Evolutionary conservation across 164 flowering plant genomes (phyloP).

Genomic region (Stephania cephalantha): DNA sequence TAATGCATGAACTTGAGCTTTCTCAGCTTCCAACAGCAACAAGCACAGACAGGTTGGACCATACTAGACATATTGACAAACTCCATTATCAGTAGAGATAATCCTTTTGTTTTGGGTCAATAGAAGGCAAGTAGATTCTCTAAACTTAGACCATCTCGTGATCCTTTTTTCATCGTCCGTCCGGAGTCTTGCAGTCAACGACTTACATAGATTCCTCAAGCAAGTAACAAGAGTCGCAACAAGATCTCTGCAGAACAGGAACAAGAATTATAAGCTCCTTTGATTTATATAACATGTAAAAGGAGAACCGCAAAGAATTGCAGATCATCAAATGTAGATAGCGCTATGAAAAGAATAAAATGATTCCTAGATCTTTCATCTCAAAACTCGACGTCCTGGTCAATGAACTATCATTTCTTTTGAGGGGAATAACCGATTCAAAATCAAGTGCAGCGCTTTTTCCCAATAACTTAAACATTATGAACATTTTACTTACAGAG

Average conservation of each 20-base stretch:
- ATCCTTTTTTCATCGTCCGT: slow-evolving; percentile 36
- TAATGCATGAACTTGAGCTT: neutral
- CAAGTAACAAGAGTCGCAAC: slow-evolving; percentile 30
- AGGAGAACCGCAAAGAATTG: neutral
- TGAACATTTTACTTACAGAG: slow-evolving; percentile 54
- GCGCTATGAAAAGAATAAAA: neutral
- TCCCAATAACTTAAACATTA: neutral
- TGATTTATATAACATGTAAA: neutral
- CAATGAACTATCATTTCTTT: neutral
- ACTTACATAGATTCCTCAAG: slow-evolving; percentile 42
- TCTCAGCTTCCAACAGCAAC: neutral
- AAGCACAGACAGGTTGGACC: neutral
- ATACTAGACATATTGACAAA: slow-evolving; percentile 48
- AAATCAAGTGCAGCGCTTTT: neutral
- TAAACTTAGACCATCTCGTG: slow-evolving; percentile 47
- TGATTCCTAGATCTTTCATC: too few relatives aligned
- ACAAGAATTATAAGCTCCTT: neutral
- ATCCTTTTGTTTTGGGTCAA: slow-evolving; percentile 41
- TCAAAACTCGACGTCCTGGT: too few relatives aligned
- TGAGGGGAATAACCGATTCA: neutral
- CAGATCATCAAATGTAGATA: neutral
- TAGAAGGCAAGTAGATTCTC: slow-evolving; percentile 47
- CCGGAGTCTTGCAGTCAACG: slow-evolving; percentile 44
- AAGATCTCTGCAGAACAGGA: slow-evolving; percentile 50
- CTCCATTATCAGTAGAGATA: slow-evolving; percentile 26